phyloP scores from a whole-genome alignment of 495 filamentous ascomycete species.

The Daldinia grandis region DNA sequence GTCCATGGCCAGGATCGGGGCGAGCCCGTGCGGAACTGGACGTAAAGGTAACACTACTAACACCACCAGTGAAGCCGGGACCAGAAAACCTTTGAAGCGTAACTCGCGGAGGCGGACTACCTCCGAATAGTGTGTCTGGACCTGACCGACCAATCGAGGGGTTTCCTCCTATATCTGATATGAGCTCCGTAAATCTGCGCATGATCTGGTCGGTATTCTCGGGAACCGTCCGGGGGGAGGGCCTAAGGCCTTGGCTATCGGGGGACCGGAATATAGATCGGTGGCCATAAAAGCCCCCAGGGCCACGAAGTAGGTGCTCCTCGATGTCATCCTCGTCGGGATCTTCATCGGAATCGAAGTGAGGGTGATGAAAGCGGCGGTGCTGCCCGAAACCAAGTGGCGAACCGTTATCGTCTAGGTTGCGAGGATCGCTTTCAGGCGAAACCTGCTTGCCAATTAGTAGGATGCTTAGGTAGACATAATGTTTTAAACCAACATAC shows the following conservation, averaged over 20 bases:
- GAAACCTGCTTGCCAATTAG: conserved; percentile 46
- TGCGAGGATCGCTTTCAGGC: conserved; percentile 51
- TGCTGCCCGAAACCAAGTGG: conserved; percentile 46
- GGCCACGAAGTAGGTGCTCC: conserved; percentile 55
- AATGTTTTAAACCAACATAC: conserved; percentile 56
- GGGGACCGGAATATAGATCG: conserved; percentile 39
- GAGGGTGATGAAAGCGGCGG: conserved; percentile 39
- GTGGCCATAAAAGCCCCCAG: conserved; percentile 55
- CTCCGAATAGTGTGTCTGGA: conserved; percentile 37
- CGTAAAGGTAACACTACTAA: conserved; percentile 48
- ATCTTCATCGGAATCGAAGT: conserved; percentile 50
- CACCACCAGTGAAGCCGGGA: conserved; percentile 37
- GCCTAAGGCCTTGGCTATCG: conserved; percentile 31
- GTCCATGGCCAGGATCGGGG: neutral
- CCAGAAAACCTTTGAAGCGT: conserved; percentile 42
- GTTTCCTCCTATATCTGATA: conserved; percentile 36
- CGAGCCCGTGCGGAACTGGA: conserved; percentile 32
- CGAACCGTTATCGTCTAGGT: conserved; percentile 49
- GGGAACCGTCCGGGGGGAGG: conserved; percentile 30
- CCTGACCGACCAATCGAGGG: conserved; percentile 38
- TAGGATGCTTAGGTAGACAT: neutral
- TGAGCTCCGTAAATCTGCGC: conserved; percentile 54
- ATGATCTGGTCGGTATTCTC: conserved; percentile 50
- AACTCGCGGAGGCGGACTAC: conserved; percentile 24
- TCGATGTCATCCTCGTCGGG: conserved; percentile 61